Percentiles rank a stretch among this genome's conserved stretches.
Evolutionary conservation across 2,329 filamentous ascomycete genomes (phyloP).

Genomic region (Hysterium pulicare): DNA sequence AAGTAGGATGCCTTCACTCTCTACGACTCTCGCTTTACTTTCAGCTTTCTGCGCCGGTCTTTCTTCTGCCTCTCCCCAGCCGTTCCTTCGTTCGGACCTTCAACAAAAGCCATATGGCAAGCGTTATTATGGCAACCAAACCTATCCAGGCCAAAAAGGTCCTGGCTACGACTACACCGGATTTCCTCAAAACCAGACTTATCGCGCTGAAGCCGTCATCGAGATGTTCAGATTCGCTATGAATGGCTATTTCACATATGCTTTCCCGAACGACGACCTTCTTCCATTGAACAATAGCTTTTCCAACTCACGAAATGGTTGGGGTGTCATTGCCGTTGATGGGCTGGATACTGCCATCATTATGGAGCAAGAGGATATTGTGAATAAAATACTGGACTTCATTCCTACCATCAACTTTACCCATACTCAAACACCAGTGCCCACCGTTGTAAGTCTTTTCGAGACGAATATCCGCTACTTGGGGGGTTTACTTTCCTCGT

Average conservation of each 20-base stretch:
- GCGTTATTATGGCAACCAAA: conserved; percentile 7
- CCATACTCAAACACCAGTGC: conserved; percentile 21
- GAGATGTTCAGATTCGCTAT: conserved; percentile 31
- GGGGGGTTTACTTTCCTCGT: conserved; percentile 22
- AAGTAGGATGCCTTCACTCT: too few relatives aligned
- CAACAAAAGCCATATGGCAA: background rate
- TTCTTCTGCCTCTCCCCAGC: background rate
- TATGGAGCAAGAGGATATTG: conserved; percentile 55
- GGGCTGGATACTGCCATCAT: conserved; percentile 59
- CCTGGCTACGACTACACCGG: conserved; percentile 16
- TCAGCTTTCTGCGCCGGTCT: background rate
- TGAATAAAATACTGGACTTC: conserved; percentile 49
- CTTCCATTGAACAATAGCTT: conserved; percentile 25
- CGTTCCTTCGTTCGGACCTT: background rate
- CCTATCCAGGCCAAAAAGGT: conserved; percentile 17
- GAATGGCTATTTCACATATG: conserved; percentile 31
- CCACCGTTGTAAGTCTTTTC: conserved; percentile 35
- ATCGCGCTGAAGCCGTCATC: conserved; percentile 17
- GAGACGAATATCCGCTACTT: conserved; percentile 30
- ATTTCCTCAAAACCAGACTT: conserved; percentile 14
- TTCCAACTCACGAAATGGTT: conserved; percentile 40
- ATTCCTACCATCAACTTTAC: conserved; percentile 53
- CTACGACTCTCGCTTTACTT: background rate
- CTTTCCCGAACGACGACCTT: conserved; percentile 31
- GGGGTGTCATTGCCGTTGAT: conserved; percentile 48